A percentile compares a stretch with the other conserved stretches of the same genome.
Evolutionary conservation across 225 moss, liverwort and hornwort genomes (phyloP).

Genomic region (Lunularia cruciata): DNA sequence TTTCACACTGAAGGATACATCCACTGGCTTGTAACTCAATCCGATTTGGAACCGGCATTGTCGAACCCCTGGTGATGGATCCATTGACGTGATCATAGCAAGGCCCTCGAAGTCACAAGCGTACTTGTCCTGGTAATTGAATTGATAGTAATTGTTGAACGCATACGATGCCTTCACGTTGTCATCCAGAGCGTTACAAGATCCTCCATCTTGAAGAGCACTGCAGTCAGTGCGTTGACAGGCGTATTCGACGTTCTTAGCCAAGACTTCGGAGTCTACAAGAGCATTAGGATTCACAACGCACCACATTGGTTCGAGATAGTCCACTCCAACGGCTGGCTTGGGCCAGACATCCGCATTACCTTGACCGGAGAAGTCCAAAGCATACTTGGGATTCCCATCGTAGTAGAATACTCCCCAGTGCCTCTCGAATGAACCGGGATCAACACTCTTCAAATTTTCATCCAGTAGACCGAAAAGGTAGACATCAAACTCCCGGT

Average conservation of each 20-base stretch:
- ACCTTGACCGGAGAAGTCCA: conserved; percentile 62
- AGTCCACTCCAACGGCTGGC: conserved; percentile 35
- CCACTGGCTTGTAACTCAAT: conserved; percentile 34
- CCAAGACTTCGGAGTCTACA: conserved; percentile 30
- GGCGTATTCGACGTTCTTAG: conserved; percentile 59
- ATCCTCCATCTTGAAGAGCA: conserved; percentile 48
- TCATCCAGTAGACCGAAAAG: conserved; percentile 75
- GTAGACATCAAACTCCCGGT: conserved; percentile 57
- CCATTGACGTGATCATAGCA: conserved; percentile 48
- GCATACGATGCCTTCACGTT: conserved; percentile 74
- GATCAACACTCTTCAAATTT: conserved; percentile 71
- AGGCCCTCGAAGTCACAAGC: conserved; percentile 72
- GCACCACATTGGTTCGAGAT: conserved; percentile 57
- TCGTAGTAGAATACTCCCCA: conserved; percentile 85
- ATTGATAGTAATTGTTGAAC: conserved; percentile 90
- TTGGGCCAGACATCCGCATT: conserved; percentile 29
- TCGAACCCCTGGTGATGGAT: conserved; percentile 51
- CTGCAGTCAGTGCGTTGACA: conserved; percentile 76
- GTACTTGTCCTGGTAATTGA: conserved; percentile 47
- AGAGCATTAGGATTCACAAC: conserved; percentile 49
- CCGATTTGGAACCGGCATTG: conserved; percentile 67
- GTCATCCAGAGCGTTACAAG: conserved; percentile 50
- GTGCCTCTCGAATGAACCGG: conserved; percentile 73
- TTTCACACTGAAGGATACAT: conserved; percentile 10
- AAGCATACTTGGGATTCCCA: conserved; percentile 65